Percentiles rank a stretch among this genome's conserved stretches.
phyloP scores from a whole-genome alignment of 345 rosid species.

The Brassica rapa region DNA sequence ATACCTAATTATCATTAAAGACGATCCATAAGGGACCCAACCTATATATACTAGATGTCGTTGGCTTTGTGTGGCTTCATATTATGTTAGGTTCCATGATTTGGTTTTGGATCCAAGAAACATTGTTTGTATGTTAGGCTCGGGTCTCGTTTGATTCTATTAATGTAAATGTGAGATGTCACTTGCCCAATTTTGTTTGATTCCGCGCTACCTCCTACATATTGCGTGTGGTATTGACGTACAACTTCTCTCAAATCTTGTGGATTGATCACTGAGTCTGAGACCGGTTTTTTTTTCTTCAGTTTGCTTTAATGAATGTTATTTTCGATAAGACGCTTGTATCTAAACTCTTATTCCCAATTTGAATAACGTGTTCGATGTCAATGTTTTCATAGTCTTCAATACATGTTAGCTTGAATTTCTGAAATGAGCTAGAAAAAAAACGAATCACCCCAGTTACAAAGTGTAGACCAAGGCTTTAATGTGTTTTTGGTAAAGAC shows the following conservation, averaged over 20 bases:
- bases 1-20: conserved; percentile 18
- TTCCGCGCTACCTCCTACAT: background rate
- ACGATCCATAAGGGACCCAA: conserved; percentile 24
- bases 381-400: background rate
- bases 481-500: background rate
- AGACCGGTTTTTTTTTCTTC: background rate
- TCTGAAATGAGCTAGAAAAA: background rate
- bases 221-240: background rate
- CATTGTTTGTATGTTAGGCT: conserved; percentile 11
- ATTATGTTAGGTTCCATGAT: conserved; percentile 18
- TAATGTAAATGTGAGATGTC: background rate
- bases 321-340: background rate
- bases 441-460: background rate
- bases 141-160: background rate
- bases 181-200: background rate
- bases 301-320: too few relatives aligned
- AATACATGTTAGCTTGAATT: background rate
- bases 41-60: conserved; percentile 26
- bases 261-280: background rate
- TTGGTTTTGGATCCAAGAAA: background rate
- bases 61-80: conserved; percentile 38
- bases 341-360: background rate
- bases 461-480: background rate
- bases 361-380: background rate
- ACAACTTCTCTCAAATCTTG: background rate